Conservation (phyloP, 495 filamentous ascomycete species). For the Neurospora sp. region DNA sequence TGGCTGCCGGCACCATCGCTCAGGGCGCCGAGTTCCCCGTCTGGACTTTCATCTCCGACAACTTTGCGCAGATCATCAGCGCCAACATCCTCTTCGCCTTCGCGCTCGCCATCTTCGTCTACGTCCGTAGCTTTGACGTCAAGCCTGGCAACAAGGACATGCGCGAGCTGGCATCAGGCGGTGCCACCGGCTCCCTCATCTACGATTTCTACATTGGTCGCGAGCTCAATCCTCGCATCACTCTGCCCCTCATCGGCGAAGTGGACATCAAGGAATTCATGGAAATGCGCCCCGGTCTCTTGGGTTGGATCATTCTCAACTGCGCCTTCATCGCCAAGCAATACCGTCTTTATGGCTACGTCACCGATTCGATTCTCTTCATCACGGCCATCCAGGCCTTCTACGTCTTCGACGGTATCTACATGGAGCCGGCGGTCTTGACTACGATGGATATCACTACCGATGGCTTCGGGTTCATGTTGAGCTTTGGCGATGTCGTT, state of each 20-base stretch:
- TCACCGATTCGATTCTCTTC: constrained; percentile 82
- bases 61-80: constrained; percentile 77
- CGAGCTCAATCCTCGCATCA: constrained; percentile 86
- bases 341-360: constrained; percentile 68
- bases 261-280: constrained; percentile 87
- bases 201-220: constrained; percentile 98
- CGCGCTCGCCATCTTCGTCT: constrained; percentile 60
- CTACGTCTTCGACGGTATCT: constrained; percentile 80
- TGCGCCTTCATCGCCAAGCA: constrained; percentile 79
- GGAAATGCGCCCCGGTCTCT: constrained; percentile 83
- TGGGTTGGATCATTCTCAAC: constrained; percentile 84
- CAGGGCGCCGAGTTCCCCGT: constrained; percentile 74
- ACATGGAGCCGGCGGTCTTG: constrained; percentile 83
- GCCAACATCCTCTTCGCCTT: constrained; percentile 69
- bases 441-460: constrained; percentile 94
- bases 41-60: constrained; percentile 89
- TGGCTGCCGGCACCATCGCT: constrained; percentile 59
- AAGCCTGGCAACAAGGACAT: constrained; percentile 55
- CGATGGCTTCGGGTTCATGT: constrained; percentile 95
- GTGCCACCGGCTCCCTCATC: constrained; percentile 71
- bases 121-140: constrained; percentile 69
- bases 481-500: constrained; percentile 86
- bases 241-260: constrained; percentile 64
- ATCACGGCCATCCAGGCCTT: constrained; percentile 67
- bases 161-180: constrained; percentile 73